Evolutionary conservation across 2,329 filamentous ascomycete species (phyloP).

Genomic region (Colletotrichum theobromicola): DNA sequence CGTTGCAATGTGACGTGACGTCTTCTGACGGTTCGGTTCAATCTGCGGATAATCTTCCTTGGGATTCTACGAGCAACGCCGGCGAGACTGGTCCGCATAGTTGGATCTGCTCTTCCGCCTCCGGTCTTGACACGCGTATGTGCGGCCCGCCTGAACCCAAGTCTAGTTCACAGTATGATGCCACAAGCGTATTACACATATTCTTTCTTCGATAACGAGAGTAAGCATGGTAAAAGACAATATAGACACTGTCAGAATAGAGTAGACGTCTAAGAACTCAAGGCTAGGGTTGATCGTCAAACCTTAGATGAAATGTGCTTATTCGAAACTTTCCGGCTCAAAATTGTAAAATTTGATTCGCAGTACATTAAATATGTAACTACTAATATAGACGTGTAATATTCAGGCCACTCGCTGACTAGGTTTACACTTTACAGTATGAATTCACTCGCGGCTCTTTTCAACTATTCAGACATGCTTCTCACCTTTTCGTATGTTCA

Average conservation of each 20-base stretch:
- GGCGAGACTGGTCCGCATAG: not conserved
- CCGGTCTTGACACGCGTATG: not conserved
- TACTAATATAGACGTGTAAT: not conserved
- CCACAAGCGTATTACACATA: accelerated
- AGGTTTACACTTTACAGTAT: too few species aligned
- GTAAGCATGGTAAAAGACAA: not conserved
- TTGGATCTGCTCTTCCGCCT: not conserved
- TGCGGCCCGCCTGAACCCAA: not conserved
- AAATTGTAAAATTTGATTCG: not conserved
- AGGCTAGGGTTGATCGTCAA: not conserved
- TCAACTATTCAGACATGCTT: not conserved
- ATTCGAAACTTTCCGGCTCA: not conserved
- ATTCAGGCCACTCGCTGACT: not conserved
- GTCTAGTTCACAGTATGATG: not conserved
- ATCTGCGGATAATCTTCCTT: not conserved
- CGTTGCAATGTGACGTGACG: too few species aligned
- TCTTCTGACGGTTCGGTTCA: too few species aligned
- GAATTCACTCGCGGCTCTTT: not conserved
- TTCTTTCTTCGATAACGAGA: accelerated
- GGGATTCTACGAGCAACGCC: not conserved
- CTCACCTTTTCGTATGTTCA: not conserved
- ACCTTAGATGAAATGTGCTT: not conserved
- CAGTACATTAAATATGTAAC: too few species aligned
- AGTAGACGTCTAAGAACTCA: not conserved
- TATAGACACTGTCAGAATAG: accelerated